These are phyloP conservation scores for Phytophthora nicotianae DNA, from an alignment of 352 stramenopile species.

Conservation along the genomic window DNA sequence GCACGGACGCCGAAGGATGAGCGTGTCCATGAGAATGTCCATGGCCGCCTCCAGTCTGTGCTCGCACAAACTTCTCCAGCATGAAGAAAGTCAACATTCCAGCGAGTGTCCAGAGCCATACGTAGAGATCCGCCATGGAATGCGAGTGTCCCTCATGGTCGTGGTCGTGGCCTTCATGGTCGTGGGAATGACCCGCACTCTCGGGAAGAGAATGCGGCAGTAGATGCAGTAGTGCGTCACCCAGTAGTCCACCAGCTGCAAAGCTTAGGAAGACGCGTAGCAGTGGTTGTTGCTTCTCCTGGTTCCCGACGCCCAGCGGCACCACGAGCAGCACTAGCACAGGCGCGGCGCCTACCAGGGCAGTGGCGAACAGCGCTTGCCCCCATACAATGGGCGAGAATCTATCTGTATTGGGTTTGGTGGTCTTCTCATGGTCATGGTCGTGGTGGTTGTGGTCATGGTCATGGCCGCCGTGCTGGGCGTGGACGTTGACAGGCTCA, in stretches of 20 bases:
- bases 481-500: slow-evolving; percentile 2
- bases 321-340: slow-evolving; percentile 76
- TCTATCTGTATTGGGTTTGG: slow-evolving; percentile 20
- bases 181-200: slow-evolving; percentile 31
- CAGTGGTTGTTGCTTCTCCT: slow-evolving; percentile 69
- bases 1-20: slow-evolving; percentile 32
- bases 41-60: slow-evolving; percentile 52
- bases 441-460: slow-evolving; percentile 24
- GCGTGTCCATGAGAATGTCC: slow-evolving; percentile 43
- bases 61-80: slow-evolving; percentile 84
- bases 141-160: slow-evolving; percentile 63
- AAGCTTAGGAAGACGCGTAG: slow-evolving; percentile 90
- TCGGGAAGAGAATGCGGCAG: slow-evolving; percentile 86
- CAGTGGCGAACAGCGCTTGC: slow-evolving; percentile 73
- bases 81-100: slow-evolving; percentile 80
- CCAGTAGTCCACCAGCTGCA: slow-evolving; percentile 84
- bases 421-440: slow-evolving; percentile 20
- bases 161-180: slow-evolving; percentile 38
- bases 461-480: slow-evolving; percentile 29
- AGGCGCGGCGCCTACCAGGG: slow-evolving; percentile 70
- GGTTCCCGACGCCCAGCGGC: slow-evolving; percentile 58
- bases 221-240: slow-evolving; percentile 91
- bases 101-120: slow-evolving; percentile 80
- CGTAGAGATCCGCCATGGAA: slow-evolving; percentile 61
- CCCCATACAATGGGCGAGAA: slow-evolving; percentile 62